Base-by-base conservation (phyloP, 2,329 filamentous ascomycete species). In the Diaporthe capsici region DNA sequence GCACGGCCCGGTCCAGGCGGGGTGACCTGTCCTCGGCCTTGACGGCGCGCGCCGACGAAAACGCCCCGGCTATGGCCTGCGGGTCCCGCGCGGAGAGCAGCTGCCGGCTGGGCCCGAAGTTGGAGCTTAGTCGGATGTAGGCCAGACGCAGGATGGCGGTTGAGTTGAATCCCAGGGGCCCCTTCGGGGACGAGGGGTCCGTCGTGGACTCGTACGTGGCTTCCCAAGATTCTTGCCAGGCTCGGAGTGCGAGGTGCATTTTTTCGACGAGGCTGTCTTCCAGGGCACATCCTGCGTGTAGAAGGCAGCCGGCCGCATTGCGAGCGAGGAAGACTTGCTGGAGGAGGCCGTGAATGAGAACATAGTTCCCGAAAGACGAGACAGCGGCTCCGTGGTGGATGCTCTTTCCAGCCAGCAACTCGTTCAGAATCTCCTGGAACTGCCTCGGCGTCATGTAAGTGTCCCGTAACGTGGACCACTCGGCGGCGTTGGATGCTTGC, bases 171-270 rank as follows among this genome's bases (percentile, higher is more conserved):
- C 87, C 87, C 42, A 90, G 85, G 0, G 88, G 88, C 0, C 88
- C 88, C 5, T 87, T 87, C 4, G 87, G 86, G 25, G 88, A 88
- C 61, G 86, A 86, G 12, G 88, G 88, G 78, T 90, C 88, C 37
- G 90, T 86, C 72, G 86, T 87, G 4, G 88, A 89, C 78, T 90
- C 88, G 4, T 87, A 86, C 1, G 86, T 87, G 51, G 84, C 84
- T 77, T 88, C 88, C 89, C 89, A 90, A 44, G 86, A 84, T 15
- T 84, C 82, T 77, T 90, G 88, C 88, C 88, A 90, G 4, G 85
- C 84, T 71, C 84, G 83, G 20, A 90, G 80, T 4, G 88, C 87
- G 31, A 80, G 81, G 70, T 89, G 87, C 58, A 90, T 80, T 2
- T 82, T 82, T 81, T 22, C 81, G 78, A 63, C 4, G n/a, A 63